phyloP scores from a whole-genome alignment of 192 early-diverging fungal species.

The Coemansia sp. region DNA sequence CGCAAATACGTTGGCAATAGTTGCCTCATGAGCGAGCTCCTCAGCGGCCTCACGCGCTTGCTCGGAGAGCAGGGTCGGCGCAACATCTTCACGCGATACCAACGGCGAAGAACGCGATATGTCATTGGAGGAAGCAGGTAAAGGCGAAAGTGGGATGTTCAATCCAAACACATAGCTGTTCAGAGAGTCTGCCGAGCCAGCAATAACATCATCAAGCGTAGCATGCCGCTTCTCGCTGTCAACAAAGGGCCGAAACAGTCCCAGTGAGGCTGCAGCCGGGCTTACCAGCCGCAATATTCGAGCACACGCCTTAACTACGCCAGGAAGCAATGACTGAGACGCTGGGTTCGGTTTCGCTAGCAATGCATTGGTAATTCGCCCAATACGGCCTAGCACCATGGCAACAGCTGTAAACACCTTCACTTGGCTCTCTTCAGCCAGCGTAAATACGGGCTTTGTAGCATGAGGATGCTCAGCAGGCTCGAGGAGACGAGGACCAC shows the following conservation, averaged over 20 bases:
- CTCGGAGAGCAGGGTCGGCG: not conserved
- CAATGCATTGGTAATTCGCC: not conserved
- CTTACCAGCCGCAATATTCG: constrained; percentile 5
- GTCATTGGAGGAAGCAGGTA: not conserved
- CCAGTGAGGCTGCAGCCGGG: constrained; percentile 14
- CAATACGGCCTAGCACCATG: constrained; percentile 12
- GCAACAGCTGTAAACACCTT: constrained; percentile 25
- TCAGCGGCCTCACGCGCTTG: constrained; percentile 21
- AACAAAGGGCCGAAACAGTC: constrained; percentile 11
- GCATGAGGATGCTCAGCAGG: not conserved
- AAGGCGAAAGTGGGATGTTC: not conserved
- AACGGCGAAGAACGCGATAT: not conserved
- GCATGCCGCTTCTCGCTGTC: not conserved
- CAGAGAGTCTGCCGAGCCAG: not conserved
- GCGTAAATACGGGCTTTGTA: constrained; percentile 13
- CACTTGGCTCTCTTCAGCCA: constrained; percentile 10
- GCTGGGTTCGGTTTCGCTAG: not conserved
- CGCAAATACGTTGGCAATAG: constrained; percentile 17
- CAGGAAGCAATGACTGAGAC: not conserved
- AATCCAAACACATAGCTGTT: not conserved
- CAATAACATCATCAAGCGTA: not conserved
- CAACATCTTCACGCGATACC: not conserved
- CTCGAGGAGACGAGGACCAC: not conserved
- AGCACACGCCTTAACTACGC: constrained; percentile 9
- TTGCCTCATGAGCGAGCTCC: constrained; percentile 15